Evolutionary conservation across 140 eudicot genomes (phyloP).

Genomic region (Bidens hawaiensis): DNA sequence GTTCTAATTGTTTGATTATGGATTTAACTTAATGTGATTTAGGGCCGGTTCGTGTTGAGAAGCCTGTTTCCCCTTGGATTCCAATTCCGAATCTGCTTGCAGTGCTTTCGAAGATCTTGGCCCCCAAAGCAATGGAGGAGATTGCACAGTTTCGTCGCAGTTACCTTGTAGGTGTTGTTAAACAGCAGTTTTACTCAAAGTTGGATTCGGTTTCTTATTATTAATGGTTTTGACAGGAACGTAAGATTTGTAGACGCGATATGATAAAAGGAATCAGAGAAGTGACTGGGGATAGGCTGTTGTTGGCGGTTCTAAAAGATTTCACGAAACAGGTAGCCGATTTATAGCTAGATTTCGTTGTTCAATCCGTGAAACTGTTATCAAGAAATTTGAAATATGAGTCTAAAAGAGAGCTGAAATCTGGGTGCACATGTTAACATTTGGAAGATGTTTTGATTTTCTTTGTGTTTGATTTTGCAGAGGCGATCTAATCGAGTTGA

Average conservation of each 20-base stretch:
- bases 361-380: not conserved
- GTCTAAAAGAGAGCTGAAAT: not conserved
- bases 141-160: slow-evolving; percentile 46
- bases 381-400: not conserved
- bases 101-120: slow-evolving; percentile 51
- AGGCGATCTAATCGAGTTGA: not conserved
- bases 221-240: slow-evolving; percentile 35
- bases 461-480: slow-evolving; percentile 3
- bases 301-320: slow-evolving; percentile 45
- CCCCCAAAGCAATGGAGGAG: slow-evolving; percentile 33
- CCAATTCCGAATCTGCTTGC: slow-evolving; percentile 55
- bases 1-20: not conserved
- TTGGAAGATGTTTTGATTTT: not conserved
- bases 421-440: not conserved
- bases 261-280: slow-evolving; percentile 50
- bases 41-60: slow-evolving; percentile 22
- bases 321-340: slow-evolving; percentile 25
- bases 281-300: slow-evolving; percentile 56
- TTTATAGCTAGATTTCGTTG: not conserved
- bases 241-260: slow-evolving; percentile 47
- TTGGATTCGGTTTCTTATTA: not conserved
- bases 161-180: slow-evolving; percentile 33
- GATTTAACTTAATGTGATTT: not conserved
- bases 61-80: slow-evolving; percentile 73
- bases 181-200: not conserved